These are phyloP conservation scores for Kuraishia molischiana DNA, from an alignment of 805 yeast species.

Conservation along the genomic window DNA sequence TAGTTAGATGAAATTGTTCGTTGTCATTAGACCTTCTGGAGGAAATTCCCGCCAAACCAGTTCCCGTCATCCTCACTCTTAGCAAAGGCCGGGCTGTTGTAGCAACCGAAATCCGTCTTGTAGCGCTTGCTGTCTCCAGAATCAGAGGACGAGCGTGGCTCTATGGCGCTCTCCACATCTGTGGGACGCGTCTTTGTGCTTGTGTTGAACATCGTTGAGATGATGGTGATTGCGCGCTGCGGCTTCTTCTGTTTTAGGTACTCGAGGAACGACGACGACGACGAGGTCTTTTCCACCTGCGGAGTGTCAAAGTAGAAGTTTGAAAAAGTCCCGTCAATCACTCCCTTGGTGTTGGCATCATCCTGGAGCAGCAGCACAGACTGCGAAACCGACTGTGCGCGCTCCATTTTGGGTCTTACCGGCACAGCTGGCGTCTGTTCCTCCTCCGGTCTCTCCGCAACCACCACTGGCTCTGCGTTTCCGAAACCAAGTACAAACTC, in stretches of 20 bases:
- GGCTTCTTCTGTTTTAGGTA: slow-evolving; percentile 1
- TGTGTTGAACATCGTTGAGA: slow-evolving; percentile 11
- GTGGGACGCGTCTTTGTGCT: slow-evolving; percentile 5
- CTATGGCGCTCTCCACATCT: not conserved
- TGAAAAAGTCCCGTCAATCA: slow-evolving; percentile 5
- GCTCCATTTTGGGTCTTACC: not conserved
- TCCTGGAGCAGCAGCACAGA: not conserved
- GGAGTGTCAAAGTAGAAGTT: slow-evolving; percentile 8
- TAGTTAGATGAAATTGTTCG: no score
- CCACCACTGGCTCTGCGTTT: not conserved
- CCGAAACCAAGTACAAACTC: not conserved
- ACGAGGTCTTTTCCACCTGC: not conserved
- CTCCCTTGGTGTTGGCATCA: not conserved
- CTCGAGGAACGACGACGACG: not conserved
- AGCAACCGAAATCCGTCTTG: not conserved
- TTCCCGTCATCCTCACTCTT: slow-evolving; percentile 12
- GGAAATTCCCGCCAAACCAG: slow-evolving; percentile 15
- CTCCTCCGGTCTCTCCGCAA: not conserved
- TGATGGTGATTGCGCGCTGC: slow-evolving; percentile 8
- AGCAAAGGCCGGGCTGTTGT: slow-evolving; percentile 4
- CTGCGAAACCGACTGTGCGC: not conserved
- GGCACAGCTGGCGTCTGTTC: not conserved
- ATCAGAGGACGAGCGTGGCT: not conserved
- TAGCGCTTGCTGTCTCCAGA: not conserved
- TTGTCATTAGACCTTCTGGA: not conserved